A percentile compares a stretch with the other conserved stretches of the same genome.
phyloP scores from a whole-genome alignment of 179 eudicot genomes.

The Corrigiola litoralis region DNA sequence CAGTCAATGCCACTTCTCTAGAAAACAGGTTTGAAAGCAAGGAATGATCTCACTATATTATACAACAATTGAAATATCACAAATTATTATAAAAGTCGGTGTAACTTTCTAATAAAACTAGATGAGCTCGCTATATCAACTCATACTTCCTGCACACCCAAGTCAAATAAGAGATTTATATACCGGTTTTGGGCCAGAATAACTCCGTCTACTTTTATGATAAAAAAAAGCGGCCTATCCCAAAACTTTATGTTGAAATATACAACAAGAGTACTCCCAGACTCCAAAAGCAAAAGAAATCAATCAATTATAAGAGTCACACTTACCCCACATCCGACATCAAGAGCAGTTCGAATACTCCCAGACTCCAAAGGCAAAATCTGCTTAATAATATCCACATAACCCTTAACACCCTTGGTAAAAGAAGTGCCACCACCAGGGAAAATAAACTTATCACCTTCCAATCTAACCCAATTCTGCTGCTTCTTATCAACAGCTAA shows the following conservation, averaged over 20 bases:
- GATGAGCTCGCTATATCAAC: no score
- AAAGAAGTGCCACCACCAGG: slow-evolving; percentile 76
- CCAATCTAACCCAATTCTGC: slow-evolving; percentile 62
- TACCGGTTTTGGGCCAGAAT: no score
- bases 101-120: no score
- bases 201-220: no score
- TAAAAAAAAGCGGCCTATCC: no score
- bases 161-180: no score
- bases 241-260: not conserved
- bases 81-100: no score
- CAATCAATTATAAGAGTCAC: not conserved
- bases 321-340: slow-evolving; percentile 72
- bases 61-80: no score
- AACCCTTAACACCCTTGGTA: slow-evolving; percentile 47
- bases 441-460: slow-evolving; percentile 40
- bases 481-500: slow-evolving; percentile 34
- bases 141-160: no score
- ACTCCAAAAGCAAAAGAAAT: not conserved
- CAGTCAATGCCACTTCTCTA: no score
- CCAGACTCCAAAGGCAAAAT: slow-evolving; percentile 48
- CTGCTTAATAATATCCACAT: slow-evolving; percentile 29
- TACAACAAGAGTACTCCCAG: not conserved
- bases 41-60: no score
- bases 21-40: no score
- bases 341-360: slow-evolving; percentile 50